Evolutionary conservation across 2,329 filamentous ascomycete genomes (phyloP), one percentile per base, ranked within the genome.

Genomic region (Conoideocrella luteorostrata): DNA sequence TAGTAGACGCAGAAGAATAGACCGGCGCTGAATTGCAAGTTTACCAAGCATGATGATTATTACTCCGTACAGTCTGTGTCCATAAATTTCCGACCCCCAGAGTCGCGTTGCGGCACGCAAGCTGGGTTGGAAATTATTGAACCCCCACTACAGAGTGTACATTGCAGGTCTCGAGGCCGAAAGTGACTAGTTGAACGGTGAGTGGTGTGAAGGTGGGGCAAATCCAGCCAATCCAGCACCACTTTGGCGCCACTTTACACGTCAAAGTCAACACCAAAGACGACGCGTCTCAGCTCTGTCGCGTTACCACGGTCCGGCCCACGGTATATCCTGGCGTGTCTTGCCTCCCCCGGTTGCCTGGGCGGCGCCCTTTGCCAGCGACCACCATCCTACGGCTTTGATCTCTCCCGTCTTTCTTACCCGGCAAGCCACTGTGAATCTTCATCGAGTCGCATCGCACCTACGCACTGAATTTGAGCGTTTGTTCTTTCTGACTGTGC

Each of bases 351-450:
- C 33, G 21, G 33, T 30, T 37, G 29, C 41, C 41, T 11, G 22
- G 33, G 33, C 33, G 24, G 32, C 29, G 13, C 9, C n/a, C 7
- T 13, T 17, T 17, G 18, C 17, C 5, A 17, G 34, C 11, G 23
- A 36, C 34, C n/a, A n/a, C n/a, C n/a, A n/a, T n/a, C n/a, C n/a
- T 32, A n/a, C 22, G 28, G 11, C 20, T 18, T 43, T 39, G 46
- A 30, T 47, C 42, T 43, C 34, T 47, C 22, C 22, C 18, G 30
- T 21, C 33, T 43, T 23, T 43, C 39, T 28, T 37, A 15, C 29
- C 22, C 15, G 39, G 40, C 30, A 21, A 17, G 23, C 29, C 13
- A 26, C 15, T 7, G 18, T 38, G 28, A 34, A 44, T 5, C 15
- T 18, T 24, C 39, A 18, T 28, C 13, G 33, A 5, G 22, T 11